Evolutionary conservation across 2,329 filamentous ascomycete genomes (phyloP).

Genomic region (Aspergillus novoparasiticus): DNA sequence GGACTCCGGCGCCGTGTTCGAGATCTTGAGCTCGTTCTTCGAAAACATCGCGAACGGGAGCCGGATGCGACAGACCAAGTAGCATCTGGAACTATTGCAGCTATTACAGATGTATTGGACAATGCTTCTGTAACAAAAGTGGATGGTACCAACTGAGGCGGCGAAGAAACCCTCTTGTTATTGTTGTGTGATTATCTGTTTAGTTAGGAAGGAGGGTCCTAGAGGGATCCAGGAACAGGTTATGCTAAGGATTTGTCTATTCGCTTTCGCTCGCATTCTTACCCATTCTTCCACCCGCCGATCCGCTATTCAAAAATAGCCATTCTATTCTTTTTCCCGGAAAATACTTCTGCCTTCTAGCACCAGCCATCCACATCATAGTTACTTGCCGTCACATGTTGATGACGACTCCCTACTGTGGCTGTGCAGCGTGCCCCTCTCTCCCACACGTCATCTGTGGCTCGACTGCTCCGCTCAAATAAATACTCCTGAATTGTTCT

Average conservation of each 20-base stretch:
- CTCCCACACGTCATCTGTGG: conserved; percentile 38
- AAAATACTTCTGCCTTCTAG: conserved; percentile 17
- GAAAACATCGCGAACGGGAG: conserved; percentile 31
- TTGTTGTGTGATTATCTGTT: background rate
- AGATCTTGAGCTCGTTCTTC: conserved; percentile 45
- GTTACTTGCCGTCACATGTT: conserved; percentile 16
- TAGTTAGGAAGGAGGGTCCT: conserved; percentile 2
- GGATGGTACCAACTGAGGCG: background rate
- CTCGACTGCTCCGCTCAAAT: conserved; percentile 12
- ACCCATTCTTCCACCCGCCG: background rate
- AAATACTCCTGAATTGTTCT: conserved; percentile 12
- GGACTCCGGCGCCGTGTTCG: conserved; percentile 46
- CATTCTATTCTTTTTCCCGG: background rate
- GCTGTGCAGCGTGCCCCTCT: conserved; percentile 29
- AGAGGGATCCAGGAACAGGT: background rate
- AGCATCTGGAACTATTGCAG: background rate
- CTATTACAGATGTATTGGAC: conserved; percentile 3
- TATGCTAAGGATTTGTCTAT: background rate
- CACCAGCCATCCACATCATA: background rate
- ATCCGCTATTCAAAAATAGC: background rate
- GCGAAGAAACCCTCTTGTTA: background rate
- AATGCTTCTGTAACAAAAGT: background rate
- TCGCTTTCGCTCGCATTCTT: background rate
- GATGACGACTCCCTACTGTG: conserved; percentile 22
- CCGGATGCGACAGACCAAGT: conserved; percentile 4